A percentile compares a stretch with the other conserved stretches of the same genome.
phyloP scores from a whole-genome alignment of 805 yeast genomes.

The Saturnispora silvae region DNA sequence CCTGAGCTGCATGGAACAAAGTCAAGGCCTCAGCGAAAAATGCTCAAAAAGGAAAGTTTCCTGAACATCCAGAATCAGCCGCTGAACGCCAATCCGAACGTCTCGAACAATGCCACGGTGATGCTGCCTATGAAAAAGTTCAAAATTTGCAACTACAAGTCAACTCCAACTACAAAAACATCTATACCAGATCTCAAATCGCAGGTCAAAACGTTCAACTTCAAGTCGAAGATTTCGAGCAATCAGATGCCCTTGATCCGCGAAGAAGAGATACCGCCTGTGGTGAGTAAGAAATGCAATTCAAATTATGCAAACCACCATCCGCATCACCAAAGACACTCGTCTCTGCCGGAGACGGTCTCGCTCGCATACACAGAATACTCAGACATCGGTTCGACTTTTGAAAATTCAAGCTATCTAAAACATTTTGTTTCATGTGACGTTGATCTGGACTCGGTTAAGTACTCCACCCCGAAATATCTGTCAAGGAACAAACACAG shows the following conservation, averaged over 20 bases:
- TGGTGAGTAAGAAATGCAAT: not conserved
- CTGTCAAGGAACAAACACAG: constrained; percentile 3
- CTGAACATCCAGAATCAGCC: constrained; percentile 13
- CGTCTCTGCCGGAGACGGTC: constrained; percentile 19
- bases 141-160: constrained; percentile 6
- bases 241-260: constrained; percentile 7
- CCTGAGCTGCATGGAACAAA: not conserved
- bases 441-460: constrained; percentile 17
- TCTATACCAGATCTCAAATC: constrained; percentile 7
- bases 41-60: constrained; percentile 25
- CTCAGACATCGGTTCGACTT: not conserved
- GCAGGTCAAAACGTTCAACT: not conserved
- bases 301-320: not conserved
- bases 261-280: constrained; percentile 7
- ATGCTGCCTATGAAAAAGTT: constrained; percentile 7
- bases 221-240: not conserved
- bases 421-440: constrained; percentile 26
- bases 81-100: not conserved
- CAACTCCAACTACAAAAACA: constrained; percentile 7
- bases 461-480: not conserved
- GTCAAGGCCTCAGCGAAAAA: constrained; percentile 9
- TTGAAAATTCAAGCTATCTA: constrained; percentile 13
- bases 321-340: constrained; percentile 14
- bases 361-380: constrained; percentile 14
- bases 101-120: not conserved